Conservation (phyloP, 2,329 filamentous ascomycete genomes). For the Fusarium sp. region DNA sequence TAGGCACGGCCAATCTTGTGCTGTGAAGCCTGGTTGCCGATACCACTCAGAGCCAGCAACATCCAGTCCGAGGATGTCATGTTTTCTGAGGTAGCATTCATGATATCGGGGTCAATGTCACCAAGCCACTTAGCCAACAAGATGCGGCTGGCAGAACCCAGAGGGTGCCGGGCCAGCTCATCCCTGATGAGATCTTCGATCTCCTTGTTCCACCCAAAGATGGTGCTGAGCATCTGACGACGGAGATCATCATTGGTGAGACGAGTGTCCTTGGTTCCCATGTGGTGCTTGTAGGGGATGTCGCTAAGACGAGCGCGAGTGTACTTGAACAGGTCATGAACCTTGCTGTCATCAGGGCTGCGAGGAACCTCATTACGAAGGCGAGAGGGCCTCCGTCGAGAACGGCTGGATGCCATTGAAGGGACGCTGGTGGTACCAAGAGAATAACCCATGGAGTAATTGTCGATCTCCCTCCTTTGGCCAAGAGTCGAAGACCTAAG, state of each 20-base stretch:
- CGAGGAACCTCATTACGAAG: conserved; percentile 80
- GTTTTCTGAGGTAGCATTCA: conserved; percentile 81
- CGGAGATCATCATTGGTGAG: conserved; percentile 82
- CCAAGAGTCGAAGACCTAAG: conserved; percentile 48
- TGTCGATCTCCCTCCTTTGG: conserved; percentile 54
- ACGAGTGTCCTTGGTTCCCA: conserved; percentile 62
- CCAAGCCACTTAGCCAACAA: conserved; percentile 93
- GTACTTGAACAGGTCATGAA: conserved; percentile 84
- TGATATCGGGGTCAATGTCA: conserved; percentile 80
- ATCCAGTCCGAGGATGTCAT: conserved; percentile 98
- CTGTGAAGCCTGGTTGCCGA: conserved; percentile 76
- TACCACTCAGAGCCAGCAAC: conserved; percentile 87
- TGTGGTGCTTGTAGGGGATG: conserved; percentile 78
- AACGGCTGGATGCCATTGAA: conserved; percentile 59
- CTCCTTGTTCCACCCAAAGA: conserved; percentile 94
- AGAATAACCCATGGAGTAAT: conserved; percentile 60
- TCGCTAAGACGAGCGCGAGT: conserved; percentile 82
- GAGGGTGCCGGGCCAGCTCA: conserved; percentile 77
- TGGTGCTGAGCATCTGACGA: conserved; percentile 87
- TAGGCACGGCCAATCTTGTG: conserved; percentile 92
- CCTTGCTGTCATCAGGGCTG: conserved; percentile 75
- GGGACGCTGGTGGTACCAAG: conserved; percentile 48
- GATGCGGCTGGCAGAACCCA: conserved; percentile 78
- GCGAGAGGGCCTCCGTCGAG: conserved; percentile 66
- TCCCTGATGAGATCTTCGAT: conserved; percentile 82